A percentile compares a stretch with the other conserved stretches of the same genome.
Evolutionary conservation across 1,139 yeast genomes (phyloP).

Genomic region (Taiozyma sp.): DNA sequence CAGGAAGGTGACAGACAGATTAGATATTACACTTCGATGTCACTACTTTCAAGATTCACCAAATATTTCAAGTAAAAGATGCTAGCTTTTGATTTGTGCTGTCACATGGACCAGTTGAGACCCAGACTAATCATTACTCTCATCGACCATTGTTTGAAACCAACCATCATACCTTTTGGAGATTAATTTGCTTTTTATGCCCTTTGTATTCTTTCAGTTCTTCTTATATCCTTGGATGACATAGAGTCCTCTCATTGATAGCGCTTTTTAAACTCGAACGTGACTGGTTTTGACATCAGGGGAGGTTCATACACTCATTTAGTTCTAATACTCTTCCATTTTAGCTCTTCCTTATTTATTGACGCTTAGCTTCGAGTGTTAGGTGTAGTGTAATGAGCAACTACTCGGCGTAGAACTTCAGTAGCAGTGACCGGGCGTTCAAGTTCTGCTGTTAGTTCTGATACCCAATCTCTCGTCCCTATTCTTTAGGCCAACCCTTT

Average conservation of each 20-base stretch:
- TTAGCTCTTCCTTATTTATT: neutral
- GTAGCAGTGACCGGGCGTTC: neutral
- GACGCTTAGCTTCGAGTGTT: neutral
- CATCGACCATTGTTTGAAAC: neutral
- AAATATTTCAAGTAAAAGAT: slow-evolving; percentile 17
- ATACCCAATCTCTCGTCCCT: slow-evolving; percentile 21
- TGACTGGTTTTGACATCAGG: neutral
- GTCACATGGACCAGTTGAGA: neutral
- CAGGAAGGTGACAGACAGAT: slow-evolving; percentile 15
- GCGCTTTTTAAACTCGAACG: neutral
- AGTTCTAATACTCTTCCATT: neutral
- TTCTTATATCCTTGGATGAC: neutral
- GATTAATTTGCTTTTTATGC: slow-evolving; percentile 1
- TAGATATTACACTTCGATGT: slow-evolving; percentile 22
- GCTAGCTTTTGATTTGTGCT: neutral
- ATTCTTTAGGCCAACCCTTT: slow-evolving; percentile 7
- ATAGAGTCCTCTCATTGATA: neutral
- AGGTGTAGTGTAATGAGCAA: neutral
- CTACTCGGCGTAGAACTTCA: neutral
- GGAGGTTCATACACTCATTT: neutral
- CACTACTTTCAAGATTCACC: slow-evolving; percentile 19
- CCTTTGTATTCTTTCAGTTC: neutral
- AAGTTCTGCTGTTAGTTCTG: slow-evolving; percentile 7
- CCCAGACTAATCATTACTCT: neutral
- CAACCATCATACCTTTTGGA: neutral